Evolutionary conservation across 2,329 filamentous ascomycete genomes (phyloP).

Genomic region (Cylindrodendrum hubeiense): DNA sequence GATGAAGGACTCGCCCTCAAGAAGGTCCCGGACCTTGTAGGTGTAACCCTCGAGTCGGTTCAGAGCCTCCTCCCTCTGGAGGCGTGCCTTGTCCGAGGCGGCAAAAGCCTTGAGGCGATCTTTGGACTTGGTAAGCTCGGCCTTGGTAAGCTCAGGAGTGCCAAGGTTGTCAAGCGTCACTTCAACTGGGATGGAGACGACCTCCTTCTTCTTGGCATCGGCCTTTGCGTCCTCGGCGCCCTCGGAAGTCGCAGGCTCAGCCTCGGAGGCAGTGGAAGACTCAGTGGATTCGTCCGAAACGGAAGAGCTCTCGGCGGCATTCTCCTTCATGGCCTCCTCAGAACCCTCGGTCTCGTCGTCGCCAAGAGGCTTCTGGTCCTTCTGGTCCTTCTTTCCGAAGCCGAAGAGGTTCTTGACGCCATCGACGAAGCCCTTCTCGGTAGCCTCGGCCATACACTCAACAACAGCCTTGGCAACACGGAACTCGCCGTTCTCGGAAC

Average conservation of each 20-base stretch:
- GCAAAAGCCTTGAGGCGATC: conserved; percentile 87
- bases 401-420: conserved; percentile 97
- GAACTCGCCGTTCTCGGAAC: conserved; percentile 80
- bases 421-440: conserved; percentile 87
- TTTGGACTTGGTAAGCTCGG: conserved; percentile 66
- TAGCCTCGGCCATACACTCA: conserved; percentile 85
- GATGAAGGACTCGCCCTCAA: conserved; percentile 82
- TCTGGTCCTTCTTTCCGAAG: conserved; percentile 90
- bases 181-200: conserved; percentile 66
- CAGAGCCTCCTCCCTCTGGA: conserved; percentile 84
- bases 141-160: conserved; percentile 61
- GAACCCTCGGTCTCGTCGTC: conserved; percentile 56
- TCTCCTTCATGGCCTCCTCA: conserved; percentile 58
- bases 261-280: conserved; percentile 44
- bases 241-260: conserved; percentile 60
- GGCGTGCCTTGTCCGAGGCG: conserved; percentile 82
- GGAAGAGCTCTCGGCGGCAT: conserved; percentile 46
- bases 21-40: conserved; percentile 86
- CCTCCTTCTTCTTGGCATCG: conserved; percentile 70
- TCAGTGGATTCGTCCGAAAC: conserved; percentile 39
- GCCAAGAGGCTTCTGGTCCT: conserved; percentile 76
- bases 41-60: conserved; percentile 96
- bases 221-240: conserved; percentile 60
- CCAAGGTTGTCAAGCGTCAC: conserved; percentile 64
- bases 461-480: conserved; percentile 81